These are phyloP conservation scores for Tubosaeta sp. DNA, from an alignment of 768 basidiomycete genomes.

Conservation along the genomic window DNA sequence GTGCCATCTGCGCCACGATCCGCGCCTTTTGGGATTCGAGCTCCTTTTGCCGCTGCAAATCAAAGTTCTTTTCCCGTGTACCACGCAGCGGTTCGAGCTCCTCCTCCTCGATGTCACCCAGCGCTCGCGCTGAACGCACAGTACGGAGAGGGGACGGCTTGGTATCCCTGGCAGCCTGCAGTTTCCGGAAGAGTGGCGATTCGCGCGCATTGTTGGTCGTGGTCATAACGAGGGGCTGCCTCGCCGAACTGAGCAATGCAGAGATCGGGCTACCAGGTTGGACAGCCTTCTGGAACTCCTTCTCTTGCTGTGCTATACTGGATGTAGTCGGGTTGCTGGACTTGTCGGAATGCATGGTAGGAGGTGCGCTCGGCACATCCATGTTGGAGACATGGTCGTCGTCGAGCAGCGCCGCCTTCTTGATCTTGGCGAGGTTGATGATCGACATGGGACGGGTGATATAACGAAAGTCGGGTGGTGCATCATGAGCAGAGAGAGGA, in stretches of 20 bases:
- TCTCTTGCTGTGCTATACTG: slow-evolving; percentile 81
- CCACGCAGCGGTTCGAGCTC: slow-evolving; percentile 39
- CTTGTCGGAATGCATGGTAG: slow-evolving; percentile 14
- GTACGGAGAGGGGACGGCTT: slow-evolving; percentile 52
- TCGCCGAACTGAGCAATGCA: slow-evolving; percentile 82
- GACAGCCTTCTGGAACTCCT: slow-evolving; percentile 94
- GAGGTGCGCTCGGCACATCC: slow-evolving; percentile 37
- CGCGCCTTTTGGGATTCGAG: slow-evolving; percentile 88
- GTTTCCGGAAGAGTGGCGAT: slow-evolving; percentile 43
- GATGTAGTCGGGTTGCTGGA: slow-evolving; percentile 44
- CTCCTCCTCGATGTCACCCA: slow-evolving; percentile 46
- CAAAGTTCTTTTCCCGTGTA: slow-evolving; percentile 36
- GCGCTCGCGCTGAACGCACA: slow-evolving; percentile 35
- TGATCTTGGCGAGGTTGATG: slow-evolving; percentile 65
- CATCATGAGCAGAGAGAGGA: slow-evolving; percentile 72
- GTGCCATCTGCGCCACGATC: slow-evolving; percentile 92
- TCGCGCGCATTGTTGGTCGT: slow-evolving; percentile 39
- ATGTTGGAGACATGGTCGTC: slow-evolving; percentile 49
- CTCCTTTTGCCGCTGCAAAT: slow-evolving; percentile 57
- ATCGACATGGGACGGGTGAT: slow-evolving; percentile 58
- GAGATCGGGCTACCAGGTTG: slow-evolving; percentile 94
- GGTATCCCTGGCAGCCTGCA: slow-evolving; percentile 48
- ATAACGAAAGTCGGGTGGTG: slow-evolving; percentile 69
- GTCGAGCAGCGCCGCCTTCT: slow-evolving; percentile 60
- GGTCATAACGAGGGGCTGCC: slow-evolving; percentile 79